Percentiles rank a stretch among this genome's conserved stretches.
phyloP scores from a whole-genome alignment of 73 alveolate species.

The Paramecium biaurelia region DNA sequence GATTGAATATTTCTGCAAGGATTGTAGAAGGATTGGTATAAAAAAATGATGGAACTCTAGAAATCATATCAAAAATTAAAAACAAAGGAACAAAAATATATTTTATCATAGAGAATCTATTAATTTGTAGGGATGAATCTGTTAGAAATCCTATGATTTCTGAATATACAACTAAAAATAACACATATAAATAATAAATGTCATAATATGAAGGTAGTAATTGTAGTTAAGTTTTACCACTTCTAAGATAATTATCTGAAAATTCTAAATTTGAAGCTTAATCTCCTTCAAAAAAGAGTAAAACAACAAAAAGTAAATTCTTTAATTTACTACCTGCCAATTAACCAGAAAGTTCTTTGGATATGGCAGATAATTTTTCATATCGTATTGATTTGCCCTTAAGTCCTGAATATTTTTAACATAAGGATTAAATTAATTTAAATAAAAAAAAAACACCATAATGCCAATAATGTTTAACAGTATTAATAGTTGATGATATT shows the following conservation, averaged over 20 bases:
- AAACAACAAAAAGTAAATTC: not conserved
- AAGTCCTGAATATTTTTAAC: not conserved
- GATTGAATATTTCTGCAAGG: not conserved
- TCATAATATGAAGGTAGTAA: not conserved
- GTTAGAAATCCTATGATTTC: constrained; percentile 22
- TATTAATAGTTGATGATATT: constrained; percentile 26
- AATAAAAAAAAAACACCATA: not conserved
- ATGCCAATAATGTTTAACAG: not conserved
- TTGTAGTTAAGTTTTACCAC: not conserved
- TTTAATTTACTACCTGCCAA: not conserved
- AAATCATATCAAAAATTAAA: not conserved
- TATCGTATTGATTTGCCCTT: not conserved
- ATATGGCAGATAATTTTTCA: not conserved
- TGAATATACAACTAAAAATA: not conserved
- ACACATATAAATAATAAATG: not conserved
- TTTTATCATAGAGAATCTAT: not conserved
- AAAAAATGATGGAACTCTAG: not conserved
- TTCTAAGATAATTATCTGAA: constrained; percentile 5
- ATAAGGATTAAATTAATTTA: not conserved
- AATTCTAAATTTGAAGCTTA: not conserved
- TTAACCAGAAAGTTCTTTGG: not conserved
- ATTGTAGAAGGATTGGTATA: not conserved
- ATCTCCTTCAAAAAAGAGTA: not conserved
- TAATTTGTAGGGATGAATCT: not conserved
- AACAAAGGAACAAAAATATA: not conserved